Evolutionary conservation across 2,329 filamentous ascomycete species (phyloP).

Genomic region (Scedosporium aurantiacum): DNA sequence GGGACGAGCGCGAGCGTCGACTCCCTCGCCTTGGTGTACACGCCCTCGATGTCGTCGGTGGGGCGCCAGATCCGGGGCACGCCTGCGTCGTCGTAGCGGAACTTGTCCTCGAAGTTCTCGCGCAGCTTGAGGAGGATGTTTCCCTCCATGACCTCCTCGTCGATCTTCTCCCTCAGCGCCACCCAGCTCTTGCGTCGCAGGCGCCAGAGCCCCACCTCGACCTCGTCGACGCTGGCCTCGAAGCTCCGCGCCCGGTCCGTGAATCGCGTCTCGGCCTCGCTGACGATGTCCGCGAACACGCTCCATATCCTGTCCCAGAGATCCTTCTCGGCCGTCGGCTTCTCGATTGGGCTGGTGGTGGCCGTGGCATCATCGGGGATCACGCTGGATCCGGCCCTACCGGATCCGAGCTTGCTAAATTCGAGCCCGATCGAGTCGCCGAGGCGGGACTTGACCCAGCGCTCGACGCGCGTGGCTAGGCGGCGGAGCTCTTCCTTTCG

Average conservation of each 20-base stretch:
- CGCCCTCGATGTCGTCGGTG: conserved; percentile 90
- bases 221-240: conserved; percentile 82
- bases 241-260: conserved; percentile 84
- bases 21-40: conserved; percentile 86
- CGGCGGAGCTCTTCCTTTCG: conserved; percentile 94
- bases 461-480: conserved; percentile 78
- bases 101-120: conserved; percentile 99
- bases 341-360: conserved; percentile 62
- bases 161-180: conserved; percentile 77
- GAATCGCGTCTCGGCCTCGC: conserved; percentile 77
- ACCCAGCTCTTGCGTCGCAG: conserved; percentile 90
- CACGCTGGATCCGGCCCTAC: conserved; percentile 65
- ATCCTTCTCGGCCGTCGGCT: conserved; percentile 61
- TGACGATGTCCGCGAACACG: conserved; percentile 71
- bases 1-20: conserved; percentile 87
- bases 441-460: conserved; percentile 83
- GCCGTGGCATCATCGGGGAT: conserved; percentile 51
- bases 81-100: conserved; percentile 90
- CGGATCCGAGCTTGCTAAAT: conserved; percentile 91
- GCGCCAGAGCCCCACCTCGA: conserved; percentile 85
- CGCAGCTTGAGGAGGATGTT: conserved; percentile 90
- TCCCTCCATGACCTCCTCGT: conserved; percentile 96
- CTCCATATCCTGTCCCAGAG: conserved; percentile 95
- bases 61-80: conserved; percentile 96
- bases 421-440: conserved; percentile 82